phyloP scores from a whole-genome alignment of 2,329 filamentous ascomycete species.

The Lachnum nothofagi region DNA sequence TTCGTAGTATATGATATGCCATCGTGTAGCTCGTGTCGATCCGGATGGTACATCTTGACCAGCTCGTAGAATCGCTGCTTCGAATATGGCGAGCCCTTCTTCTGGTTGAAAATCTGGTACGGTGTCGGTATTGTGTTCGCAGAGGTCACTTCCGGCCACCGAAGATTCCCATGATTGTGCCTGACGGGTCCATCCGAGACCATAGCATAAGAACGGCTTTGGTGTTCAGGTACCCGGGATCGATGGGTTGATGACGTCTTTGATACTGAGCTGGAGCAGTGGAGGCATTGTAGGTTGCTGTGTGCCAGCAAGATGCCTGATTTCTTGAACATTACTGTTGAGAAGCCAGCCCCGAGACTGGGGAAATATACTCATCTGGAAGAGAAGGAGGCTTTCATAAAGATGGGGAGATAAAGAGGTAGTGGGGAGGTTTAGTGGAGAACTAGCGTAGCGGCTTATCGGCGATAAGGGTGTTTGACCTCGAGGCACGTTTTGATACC shows the following conservation, averaged over 20 bases:
- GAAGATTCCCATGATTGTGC: constrained; percentile 29
- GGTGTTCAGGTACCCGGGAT: constrained; percentile 16
- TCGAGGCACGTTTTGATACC: neutral
- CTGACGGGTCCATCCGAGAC: constrained; percentile 35
- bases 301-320: constrained; percentile 34
- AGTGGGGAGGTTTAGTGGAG: neutral
- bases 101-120: constrained; percentile 74
- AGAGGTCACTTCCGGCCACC: constrained; percentile 31
- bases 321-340: constrained; percentile 43
- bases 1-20: constrained; percentile 56
- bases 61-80: constrained; percentile 84
- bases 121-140: constrained; percentile 52
- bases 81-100: constrained; percentile 63
- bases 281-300: constrained; percentile 34
- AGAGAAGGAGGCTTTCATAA: neutral
- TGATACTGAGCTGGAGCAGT: constrained; percentile 29
- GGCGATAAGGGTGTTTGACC: neutral
- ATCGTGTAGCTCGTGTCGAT: constrained; percentile 49
- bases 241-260: constrained; percentile 28
- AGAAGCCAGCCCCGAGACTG: constrained; percentile 6
- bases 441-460: too few species aligned
- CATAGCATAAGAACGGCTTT: constrained; percentile 35
- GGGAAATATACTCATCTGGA: constrained; percentile 3
- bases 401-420: neutral
- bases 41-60: constrained; percentile 94